phyloP scores from a whole-genome alignment of 2,329 filamentous ascomycete genomes.

The Colletotrichum sidae region DNA sequence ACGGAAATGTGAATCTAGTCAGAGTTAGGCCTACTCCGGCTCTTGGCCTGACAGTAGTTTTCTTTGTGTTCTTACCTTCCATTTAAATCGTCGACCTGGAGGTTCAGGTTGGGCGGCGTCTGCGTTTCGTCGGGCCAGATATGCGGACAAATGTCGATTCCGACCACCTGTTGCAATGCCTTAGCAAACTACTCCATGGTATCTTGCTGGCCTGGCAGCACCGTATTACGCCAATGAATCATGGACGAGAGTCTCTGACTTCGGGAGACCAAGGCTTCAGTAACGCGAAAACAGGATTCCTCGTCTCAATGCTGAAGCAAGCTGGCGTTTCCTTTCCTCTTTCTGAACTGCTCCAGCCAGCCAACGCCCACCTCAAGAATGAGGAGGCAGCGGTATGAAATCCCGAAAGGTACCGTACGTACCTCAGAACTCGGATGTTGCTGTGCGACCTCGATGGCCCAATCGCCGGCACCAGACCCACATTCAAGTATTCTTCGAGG shows the following conservation, averaged over 20 bases:
- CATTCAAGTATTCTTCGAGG: conserved; percentile 75
- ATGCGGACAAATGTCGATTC: conserved; percentile 78
- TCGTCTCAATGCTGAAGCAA: conserved; percentile 4
- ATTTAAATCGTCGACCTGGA: conserved; percentile 81
- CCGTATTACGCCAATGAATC: not conserved
- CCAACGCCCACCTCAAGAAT: not conserved
- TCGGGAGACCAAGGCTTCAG: no score
- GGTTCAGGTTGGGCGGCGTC: conserved; percentile 73
- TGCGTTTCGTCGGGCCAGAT: conserved; percentile 71
- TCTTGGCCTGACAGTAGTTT: not conserved
- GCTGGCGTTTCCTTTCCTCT: no score
- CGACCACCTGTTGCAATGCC: conserved; percentile 67
- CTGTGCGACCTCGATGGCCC: conserved; percentile 77
- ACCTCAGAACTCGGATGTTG: conserved; percentile 74
- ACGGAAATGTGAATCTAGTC: conserved; percentile 72
- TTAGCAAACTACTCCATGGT: conserved; percentile 32
- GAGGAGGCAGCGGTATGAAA: not conserved
- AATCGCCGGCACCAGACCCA: conserved; percentile 77
- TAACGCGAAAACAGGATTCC: not conserved
- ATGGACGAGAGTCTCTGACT: not conserved
- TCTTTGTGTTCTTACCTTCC: conserved; percentile 58
- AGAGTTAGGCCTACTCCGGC: conserved; percentile 17
- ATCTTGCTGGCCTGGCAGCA: no score
- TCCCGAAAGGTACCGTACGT: conserved; percentile 40
- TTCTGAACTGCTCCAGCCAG: no score